Evolutionary conservation across 2,329 filamentous ascomycete species (phyloP).

Genomic region (Cyphellophora attinorum): DNA sequence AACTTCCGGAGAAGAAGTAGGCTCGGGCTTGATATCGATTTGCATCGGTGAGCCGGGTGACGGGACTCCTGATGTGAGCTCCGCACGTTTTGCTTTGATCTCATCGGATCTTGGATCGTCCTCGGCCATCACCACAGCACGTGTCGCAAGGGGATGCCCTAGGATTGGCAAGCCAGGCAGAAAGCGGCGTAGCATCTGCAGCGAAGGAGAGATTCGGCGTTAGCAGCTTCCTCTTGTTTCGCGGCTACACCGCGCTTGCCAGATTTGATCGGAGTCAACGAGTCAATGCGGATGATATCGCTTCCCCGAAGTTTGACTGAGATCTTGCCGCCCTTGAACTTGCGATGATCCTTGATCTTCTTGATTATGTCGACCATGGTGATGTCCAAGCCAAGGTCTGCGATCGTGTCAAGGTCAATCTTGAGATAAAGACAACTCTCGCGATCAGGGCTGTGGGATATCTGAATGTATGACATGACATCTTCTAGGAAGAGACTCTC

Average conservation of each 20-base stretch:
- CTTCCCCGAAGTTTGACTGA: conserved; percentile 40
- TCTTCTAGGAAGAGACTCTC: conserved; percentile 91
- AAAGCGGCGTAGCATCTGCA: conserved; percentile 75
- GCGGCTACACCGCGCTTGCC: conserved; percentile 33
- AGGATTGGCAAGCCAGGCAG: conserved; percentile 79
- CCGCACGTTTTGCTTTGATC: conserved; percentile 12
- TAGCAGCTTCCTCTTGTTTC: conserved; percentile 36
- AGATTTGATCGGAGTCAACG: conserved; percentile 43
- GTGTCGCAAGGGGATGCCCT: conserved; percentile 74
- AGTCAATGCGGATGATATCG: conserved; percentile 62
- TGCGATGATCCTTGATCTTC: conserved; percentile 71
- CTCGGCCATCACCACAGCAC: conserved; percentile 29
- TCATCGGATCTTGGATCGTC: conserved; percentile 18
- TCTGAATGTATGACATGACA: conserved; percentile 69
- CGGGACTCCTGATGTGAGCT: neutral
- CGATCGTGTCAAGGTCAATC: conserved; percentile 69
- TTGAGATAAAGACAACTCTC: conserved; percentile 68
- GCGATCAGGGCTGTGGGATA: conserved; percentile 53
- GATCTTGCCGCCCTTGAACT: conserved; percentile 60
- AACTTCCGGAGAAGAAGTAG: neutral
- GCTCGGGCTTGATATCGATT: conserved; percentile 1
- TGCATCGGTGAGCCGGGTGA: neutral
- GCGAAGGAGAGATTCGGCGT: conserved; percentile 59
- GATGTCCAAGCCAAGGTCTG: conserved; percentile 74
- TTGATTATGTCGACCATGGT: conserved; percentile 61